A percentile compares a stretch with the other conserved stretches of the same genome.
phyloP scores from a whole-genome alignment of 352 stramenopile genomes.

The Aphanomyces invadans region DNA sequence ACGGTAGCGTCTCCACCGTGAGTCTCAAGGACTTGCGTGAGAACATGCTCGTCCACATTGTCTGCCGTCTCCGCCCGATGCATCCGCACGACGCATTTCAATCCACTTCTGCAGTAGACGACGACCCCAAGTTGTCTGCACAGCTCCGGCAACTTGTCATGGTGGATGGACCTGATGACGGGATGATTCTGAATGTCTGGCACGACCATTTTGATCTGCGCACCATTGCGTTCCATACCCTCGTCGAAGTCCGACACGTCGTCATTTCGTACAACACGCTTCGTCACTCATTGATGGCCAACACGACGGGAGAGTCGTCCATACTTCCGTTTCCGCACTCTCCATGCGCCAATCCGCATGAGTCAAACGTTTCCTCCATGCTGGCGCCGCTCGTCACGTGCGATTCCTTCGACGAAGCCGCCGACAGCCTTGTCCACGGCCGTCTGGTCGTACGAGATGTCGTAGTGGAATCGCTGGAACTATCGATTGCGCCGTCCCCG shows the following conservation, averaged over 20 bases:
- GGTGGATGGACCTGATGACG: constrained; percentile 18
- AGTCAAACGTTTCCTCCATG: background rate
- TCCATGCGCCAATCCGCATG: background rate
- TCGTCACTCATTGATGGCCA: constrained; percentile 9
- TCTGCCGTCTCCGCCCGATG: constrained; percentile 10
- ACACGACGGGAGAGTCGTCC: constrained; percentile 19
- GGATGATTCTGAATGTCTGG: constrained; percentile 16
- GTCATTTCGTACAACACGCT: constrained; percentile 13
- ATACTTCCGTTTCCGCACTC: background rate
- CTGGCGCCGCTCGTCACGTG: background rate
- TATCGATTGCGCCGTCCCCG: background rate
- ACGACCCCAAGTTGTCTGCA: background rate
- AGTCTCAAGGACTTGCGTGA: constrained; percentile 23
- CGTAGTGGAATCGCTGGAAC: background rate
- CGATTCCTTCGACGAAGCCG: constrained; percentile 11
- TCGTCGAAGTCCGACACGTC: constrained; percentile 1
- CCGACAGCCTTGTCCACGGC: background rate
- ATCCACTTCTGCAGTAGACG: background rate
- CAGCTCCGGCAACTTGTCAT: constrained; percentile 13
- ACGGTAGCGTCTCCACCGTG: constrained; percentile 6
- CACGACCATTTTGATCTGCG: background rate
- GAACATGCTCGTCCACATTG: constrained; percentile 21
- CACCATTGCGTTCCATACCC: background rate
- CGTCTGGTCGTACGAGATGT: constrained; percentile 1
- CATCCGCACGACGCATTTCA: constrained; percentile 3